Evolutionary conservation across 768 basidiomycete genomes (phyloP).

Genomic region (Agaricus bisporus): DNA sequence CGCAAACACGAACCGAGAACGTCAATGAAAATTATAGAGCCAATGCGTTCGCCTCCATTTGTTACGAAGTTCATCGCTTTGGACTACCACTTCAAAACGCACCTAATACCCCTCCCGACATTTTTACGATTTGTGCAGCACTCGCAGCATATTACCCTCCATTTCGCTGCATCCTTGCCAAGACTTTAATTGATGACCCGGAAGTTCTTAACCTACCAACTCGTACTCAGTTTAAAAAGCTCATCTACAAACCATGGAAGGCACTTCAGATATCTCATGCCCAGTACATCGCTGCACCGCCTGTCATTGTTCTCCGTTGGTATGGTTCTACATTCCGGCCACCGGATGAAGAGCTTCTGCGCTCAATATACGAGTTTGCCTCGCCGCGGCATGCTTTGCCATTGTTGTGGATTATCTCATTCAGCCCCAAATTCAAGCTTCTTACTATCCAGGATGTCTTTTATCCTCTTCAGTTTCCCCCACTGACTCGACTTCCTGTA

Average conservation of each 20-base stretch:
- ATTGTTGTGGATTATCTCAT: not conserved
- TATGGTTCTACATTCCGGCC: not conserved
- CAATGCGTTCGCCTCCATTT: not conserved
- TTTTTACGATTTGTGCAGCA: not conserved
- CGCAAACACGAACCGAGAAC: not conserved
- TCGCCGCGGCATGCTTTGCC: not conserved
- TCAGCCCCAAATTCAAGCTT: too few relatives aligned
- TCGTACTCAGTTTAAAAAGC: conserved; percentile 16
- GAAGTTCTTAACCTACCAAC: conserved; percentile 15
- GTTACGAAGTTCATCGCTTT: not conserved
- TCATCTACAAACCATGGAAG: conserved; percentile 17
- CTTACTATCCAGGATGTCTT: not conserved
- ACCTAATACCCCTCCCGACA: conserved; percentile 11
- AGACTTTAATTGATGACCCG: conserved; percentile 14
- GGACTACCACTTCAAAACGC: not conserved
- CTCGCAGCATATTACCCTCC: conserved; percentile 15
- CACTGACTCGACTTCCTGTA: not conserved
- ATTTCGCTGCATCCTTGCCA: conserved; percentile 13
- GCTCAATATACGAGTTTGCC: not conserved
- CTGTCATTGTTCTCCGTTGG: not conserved
- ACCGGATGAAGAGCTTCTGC: not conserved
- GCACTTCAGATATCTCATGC: conserved; percentile 7
- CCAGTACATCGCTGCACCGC: not conserved
- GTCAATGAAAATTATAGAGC: not conserved
- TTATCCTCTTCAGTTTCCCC: not conserved